Conservation (phyloP, 495 filamentous ascomycete genomes). For the Hypoxylon lienhwacheense region DNA sequence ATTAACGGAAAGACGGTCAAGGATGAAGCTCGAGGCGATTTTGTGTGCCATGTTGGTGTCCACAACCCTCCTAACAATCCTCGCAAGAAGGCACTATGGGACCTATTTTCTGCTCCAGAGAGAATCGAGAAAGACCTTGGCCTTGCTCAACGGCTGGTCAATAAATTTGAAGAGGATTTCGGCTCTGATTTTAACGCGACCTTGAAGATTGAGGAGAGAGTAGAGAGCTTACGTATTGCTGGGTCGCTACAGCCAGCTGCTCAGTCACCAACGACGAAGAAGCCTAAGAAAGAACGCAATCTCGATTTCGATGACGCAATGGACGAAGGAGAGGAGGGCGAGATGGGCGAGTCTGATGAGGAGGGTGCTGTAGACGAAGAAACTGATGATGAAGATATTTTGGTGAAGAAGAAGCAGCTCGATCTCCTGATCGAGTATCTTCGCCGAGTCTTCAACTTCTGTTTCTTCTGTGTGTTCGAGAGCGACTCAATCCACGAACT, state of each 20-base stretch:
- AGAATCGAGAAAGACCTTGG: slow-evolving; percentile 83
- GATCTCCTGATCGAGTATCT: slow-evolving; percentile 96
- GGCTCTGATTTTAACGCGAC: slow-evolving; percentile 70
- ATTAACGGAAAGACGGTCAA: slow-evolving; percentile 97
- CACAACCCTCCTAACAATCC: slow-evolving; percentile 84
- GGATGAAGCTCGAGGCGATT: slow-evolving; percentile 88
- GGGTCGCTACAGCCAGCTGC: slow-evolving; percentile 73
- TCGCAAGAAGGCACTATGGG: slow-evolving; percentile 96
- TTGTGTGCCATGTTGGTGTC: slow-evolving; percentile 94
- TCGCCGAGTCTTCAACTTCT: slow-evolving; percentile 95
- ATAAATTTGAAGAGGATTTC: slow-evolving; percentile 80
- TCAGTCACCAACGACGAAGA: slow-evolving; percentile 60
- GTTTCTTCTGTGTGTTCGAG: slow-evolving; percentile 99
- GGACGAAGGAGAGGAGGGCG: slow-evolving; percentile 71
- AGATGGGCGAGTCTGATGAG: slow-evolving; percentile 66
- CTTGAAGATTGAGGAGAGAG: slow-evolving; percentile 78
- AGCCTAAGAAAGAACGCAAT: slow-evolving; percentile 57
- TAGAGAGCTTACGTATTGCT: slow-evolving; percentile 73
- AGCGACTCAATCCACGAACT: slow-evolving; percentile 96
- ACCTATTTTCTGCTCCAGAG: slow-evolving; percentile 88
- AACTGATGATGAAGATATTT: slow-evolving; percentile 82
- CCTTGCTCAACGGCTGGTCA: slow-evolving; percentile 71
- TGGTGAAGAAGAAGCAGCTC: slow-evolving; percentile 92
- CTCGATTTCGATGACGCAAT: slow-evolving; percentile 68
- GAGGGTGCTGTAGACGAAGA: slow-evolving; percentile 82